These are phyloP conservation scores for Fusarium stilboides DNA, from an alignment of 2,329 filamentous ascomycete genomes.

Conservation along the genomic window DNA sequence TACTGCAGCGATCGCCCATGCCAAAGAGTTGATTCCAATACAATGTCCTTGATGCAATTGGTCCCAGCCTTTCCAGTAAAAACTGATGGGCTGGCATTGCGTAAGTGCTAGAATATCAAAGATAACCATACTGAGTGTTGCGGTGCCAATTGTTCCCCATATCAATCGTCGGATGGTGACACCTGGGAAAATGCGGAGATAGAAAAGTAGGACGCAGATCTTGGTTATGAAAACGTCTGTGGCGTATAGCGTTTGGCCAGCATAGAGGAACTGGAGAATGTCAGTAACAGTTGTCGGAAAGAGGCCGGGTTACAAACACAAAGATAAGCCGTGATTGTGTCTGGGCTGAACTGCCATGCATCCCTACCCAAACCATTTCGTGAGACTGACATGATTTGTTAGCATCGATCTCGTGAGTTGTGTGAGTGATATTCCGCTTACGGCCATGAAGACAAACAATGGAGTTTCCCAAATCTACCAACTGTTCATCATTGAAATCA, in stretches of 20 bases:
- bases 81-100: conserved; percentile 22
- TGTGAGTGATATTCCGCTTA: background rate
- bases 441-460: conserved; percentile 1
- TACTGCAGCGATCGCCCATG: conserved; percentile 27
- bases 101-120: conserved; percentile 13
- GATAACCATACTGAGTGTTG: background rate
- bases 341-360: conserved; percentile 12
- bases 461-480: background rate
- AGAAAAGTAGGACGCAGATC: conserved; percentile 25
- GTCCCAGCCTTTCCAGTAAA: conserved; percentile 30
- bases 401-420: accelerated
- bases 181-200: conserved; percentile 31
- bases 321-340: conserved; percentile 3
- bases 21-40: conserved; percentile 20
- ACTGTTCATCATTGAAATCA: background rate
- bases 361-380: conserved; percentile 18
- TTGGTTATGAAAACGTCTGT: conserved; percentile 13
- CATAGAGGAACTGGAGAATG: background rate
- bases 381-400: background rate
- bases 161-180: conserved; percentile 4
- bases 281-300: background rate
- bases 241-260: conserved; percentile 22
- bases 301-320: background rate
- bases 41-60: conserved; percentile 7
- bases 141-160: conserved; percentile 17